phyloP scores from a whole-genome alignment of 83 land plant species.

The Diphasiastrum complanatum region DNA sequence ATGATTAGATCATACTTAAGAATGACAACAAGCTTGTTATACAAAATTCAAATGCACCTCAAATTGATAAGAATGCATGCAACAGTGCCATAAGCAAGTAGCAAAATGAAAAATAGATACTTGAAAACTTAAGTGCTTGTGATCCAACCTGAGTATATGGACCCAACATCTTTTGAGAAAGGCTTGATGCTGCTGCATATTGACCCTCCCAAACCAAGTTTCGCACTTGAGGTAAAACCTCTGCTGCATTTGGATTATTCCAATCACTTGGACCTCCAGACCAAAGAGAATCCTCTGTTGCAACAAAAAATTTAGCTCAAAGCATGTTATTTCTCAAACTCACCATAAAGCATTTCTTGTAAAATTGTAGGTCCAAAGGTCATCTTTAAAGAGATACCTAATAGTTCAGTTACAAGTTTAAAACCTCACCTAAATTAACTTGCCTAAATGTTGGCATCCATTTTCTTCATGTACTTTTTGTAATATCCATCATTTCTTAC shows the following conservation, averaged over 20 bases:
- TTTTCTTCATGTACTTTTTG: no score
- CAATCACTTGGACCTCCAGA: slow-evolving; percentile 71
- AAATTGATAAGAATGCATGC: background rate
- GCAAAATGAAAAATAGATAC: background rate
- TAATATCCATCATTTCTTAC: no score
- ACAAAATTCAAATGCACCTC: no score
- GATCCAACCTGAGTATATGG: slow-evolving; percentile 51
- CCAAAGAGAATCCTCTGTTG: slow-evolving; percentile 85
- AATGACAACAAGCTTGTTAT: no score
- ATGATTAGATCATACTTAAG: no score
- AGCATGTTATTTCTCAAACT: no score
- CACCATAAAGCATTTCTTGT: no score
- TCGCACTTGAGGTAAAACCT: slow-evolving; percentile 52
- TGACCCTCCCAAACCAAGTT: slow-evolving; percentile 57
- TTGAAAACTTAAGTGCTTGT: background rate
- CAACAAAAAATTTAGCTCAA: slow-evolving; percentile 11
- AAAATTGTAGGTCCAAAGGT: no score
- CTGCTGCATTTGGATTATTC: slow-evolving; percentile 55
- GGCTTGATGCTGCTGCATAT: slow-evolving; percentile 51
- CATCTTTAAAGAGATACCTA: no score
- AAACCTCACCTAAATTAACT: no score
- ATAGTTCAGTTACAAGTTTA: no score
- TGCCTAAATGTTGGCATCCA: no score
- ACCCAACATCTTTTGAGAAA: slow-evolving; percentile 48
- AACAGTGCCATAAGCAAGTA: background rate